Evolutionary conservation across 2,329 filamentous ascomycete genomes (phyloP).

Genomic region (Calonectria henricotiae): DNA sequence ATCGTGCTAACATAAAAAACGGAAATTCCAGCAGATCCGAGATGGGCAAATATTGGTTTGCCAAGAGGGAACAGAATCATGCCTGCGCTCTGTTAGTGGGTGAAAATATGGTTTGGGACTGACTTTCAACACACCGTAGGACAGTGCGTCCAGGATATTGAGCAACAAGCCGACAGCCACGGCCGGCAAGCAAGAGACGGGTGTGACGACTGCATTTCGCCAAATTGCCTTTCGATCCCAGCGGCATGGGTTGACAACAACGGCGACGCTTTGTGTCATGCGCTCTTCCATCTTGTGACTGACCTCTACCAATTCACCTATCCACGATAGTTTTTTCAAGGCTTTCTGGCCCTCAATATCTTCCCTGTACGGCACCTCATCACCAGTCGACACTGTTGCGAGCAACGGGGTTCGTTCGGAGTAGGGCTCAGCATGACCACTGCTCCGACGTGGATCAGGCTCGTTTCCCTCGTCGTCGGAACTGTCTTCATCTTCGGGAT

Average conservation of each 20-base stretch:
- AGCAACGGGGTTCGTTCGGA: constrained; percentile 69
- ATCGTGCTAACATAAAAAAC: constrained; percentile 99
- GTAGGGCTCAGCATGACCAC: constrained; percentile 41
- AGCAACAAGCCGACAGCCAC: constrained; percentile 91
- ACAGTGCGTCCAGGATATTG: constrained; percentile 94
- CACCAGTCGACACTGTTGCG: constrained; percentile 53
- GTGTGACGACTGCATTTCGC: constrained; percentile 76
- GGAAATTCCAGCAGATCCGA: constrained; percentile 95
- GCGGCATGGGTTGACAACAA: constrained; percentile 74
- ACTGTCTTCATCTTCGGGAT: constrained; percentile 20
- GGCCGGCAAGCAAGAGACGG: constrained; percentile 83
- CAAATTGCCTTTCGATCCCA: constrained; percentile 82
- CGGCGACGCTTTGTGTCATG: constrained; percentile 53
- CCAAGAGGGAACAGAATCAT: constrained; percentile 97
- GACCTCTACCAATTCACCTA: constrained; percentile 54
- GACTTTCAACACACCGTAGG: constrained; percentile 77
- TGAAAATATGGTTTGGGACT: constrained; percentile 21
- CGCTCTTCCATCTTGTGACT: constrained; percentile 56
- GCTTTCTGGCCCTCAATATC: constrained; percentile 71
- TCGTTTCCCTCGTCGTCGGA: constrained; percentile 36
- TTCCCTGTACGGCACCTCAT: constrained; percentile 54
- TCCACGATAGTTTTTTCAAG: constrained; percentile 55
- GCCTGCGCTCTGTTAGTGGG: constrained; percentile 63
- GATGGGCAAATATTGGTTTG: constrained; percentile 85
- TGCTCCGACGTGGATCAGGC: constrained; percentile 34